These are phyloP conservation scores for Salix koriyanagi DNA, from an alignment of 345 rosid genomes.

Conservation along the genomic window DNA sequence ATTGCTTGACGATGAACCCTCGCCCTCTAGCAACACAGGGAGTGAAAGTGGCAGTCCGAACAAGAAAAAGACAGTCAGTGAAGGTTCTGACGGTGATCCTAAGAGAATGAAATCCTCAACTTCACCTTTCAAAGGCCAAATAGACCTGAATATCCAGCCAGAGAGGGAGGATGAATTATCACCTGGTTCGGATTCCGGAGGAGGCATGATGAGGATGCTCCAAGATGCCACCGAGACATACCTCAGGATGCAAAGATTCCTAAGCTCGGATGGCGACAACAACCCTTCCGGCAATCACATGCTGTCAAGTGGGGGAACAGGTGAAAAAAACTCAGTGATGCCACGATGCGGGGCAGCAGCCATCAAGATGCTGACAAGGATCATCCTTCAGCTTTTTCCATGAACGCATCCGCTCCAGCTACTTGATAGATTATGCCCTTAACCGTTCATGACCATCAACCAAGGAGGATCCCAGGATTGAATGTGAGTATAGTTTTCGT, in stretches of 20 bases:
- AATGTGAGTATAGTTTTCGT: conserved; percentile 5
- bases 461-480: background rate
- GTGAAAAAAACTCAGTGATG: conserved; percentile 18
- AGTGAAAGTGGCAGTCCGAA: conserved; percentile 41
- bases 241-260: conserved; percentile 32
- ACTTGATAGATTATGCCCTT: conserved; percentile 20
- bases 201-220: conserved; percentile 34
- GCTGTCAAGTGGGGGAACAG: conserved; percentile 7
- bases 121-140: conserved; percentile 64
- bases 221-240: conserved; percentile 40
- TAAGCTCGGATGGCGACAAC: conserved; percentile 27
- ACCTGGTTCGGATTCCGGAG: conserved; percentile 49
- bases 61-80: conserved; percentile 33
- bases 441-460: background rate
- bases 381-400: conserved; percentile 12
- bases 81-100: conserved; percentile 46
- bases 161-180: conserved; percentile 76
- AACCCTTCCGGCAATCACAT: conserved; percentile 19
- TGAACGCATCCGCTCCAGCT: conserved; percentile 33
- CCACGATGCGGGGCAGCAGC: conserved; percentile 7
- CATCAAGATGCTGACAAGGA: conserved; percentile 29
- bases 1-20: conserved; percentile 37
- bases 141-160: conserved; percentile 91
- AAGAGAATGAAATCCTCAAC: conserved; percentile 39
- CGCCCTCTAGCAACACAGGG: conserved; percentile 32